Evolutionary conservation across 2,329 filamentous ascomycete genomes (phyloP), one percentile per base, ranked within the genome.

Genomic region (Aspergillus udagawae): DNA sequence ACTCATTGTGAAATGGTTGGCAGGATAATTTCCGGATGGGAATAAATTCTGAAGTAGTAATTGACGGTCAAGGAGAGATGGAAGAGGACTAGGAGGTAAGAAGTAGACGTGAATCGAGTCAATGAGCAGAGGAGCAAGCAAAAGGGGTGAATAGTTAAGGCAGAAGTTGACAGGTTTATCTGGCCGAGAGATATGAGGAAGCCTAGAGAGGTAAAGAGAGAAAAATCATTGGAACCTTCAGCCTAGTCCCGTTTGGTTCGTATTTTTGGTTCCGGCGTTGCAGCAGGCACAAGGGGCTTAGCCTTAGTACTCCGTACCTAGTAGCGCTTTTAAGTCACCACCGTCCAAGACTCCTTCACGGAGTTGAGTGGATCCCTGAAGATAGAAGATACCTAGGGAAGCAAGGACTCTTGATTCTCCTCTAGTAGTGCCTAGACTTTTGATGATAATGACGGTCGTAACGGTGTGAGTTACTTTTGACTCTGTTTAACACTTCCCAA

Each of bases 1-100:
- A 66, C 90, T 83, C 92, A 96, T 96, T 70, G 68, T 75, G 70
- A 57, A 27, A 20, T 32, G 35, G 48, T 27, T 27, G 28, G 27
- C 41, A 25, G 12, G 12, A 50, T 25, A 53, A 44, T 49, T 21
- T 42, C 27, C 35, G 48, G 52, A 55, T 38, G 23, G 41, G 52
- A 45, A 38, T 38, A 17, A 35, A 7, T n/a, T 38, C 2, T 38
- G 25, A 29, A 21, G 20, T 49, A 49, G 60, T 44, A 23, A 53
- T 7, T 28, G 27, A 47, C 6, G 27, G 29, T 29, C 17, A 29
- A 45, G 20, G 41, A 51, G 52, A 47, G 21, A 12, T 3, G 2
- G 10, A 27, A 47, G 10, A 47, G n/a, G 10, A 47, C 12, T 12
- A 8, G 21, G 21, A 14, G 12, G 20, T 29, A 51, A 28, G 28